Conservation (phyloP, 495 filamentous ascomycete genomes). For the Acidomyces sp. region DNA sequence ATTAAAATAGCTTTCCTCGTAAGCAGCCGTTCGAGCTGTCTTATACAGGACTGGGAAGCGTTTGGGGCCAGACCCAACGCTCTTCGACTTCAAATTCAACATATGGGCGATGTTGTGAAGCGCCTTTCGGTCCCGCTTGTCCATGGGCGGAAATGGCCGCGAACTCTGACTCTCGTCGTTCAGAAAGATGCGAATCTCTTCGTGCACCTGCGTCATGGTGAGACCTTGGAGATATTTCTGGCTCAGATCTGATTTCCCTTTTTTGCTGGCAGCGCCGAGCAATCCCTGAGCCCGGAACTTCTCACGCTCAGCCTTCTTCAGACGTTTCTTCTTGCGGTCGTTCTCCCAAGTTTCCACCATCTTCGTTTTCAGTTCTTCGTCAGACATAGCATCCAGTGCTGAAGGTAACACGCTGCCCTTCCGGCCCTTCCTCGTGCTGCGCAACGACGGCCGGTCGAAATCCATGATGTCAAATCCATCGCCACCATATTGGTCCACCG, state of each 20-base stretch:
- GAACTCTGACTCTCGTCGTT: constrained; percentile 53
- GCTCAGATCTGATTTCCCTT: constrained; percentile 50
- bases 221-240: constrained; percentile 64
- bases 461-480: constrained; percentile 72
- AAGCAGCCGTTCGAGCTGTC: constrained; percentile 46
- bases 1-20: constrained; percentile 30
- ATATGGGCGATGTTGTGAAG: constrained; percentile 62
- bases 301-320: constrained; percentile 64
- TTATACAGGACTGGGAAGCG: constrained; percentile 70
- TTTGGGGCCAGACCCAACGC: constrained; percentile 54
- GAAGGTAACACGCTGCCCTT: constrained; percentile 34
- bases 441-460: constrained; percentile 50
- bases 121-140: constrained; percentile 56
- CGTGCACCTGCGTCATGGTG: constrained; percentile 52
- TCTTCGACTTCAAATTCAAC: constrained; percentile 71
- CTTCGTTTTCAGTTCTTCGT: constrained; percentile 56
- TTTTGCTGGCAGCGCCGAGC: constrained; percentile 46
- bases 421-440: constrained; percentile 45
- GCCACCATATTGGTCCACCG: constrained; percentile 48
- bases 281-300: constrained; percentile 65
- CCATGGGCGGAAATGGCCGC: constrained; percentile 71
- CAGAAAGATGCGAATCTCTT: constrained; percentile 61
- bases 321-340: constrained; percentile 71
- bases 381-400: constrained; percentile 40
- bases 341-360: constrained; percentile 54